These are phyloP conservation scores for Venturia pyrina DNA, from an alignment of 2,329 filamentous ascomycete genomes.

Conservation along the genomic window DNA sequence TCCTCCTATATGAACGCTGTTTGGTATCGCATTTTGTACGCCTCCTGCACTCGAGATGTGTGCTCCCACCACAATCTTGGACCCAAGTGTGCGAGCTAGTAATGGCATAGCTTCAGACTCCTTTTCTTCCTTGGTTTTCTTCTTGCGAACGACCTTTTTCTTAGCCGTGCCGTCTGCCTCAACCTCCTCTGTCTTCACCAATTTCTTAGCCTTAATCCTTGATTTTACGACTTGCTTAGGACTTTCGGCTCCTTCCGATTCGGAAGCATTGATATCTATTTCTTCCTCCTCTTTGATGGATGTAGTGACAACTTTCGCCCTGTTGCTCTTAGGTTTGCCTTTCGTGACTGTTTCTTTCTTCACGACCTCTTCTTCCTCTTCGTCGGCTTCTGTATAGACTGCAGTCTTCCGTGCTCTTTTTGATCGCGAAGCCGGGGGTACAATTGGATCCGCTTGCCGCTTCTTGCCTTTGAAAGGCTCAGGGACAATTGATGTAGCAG, in stretches of 20 bases:
- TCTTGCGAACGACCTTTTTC: slow-evolving; percentile 26
- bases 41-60: slow-evolving; percentile 88
- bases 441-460: background rate
- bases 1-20: slow-evolving; percentile 68
- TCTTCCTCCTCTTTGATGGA: slow-evolving; percentile 7
- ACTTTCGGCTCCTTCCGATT: background rate
- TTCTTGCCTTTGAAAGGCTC: background rate
- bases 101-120: slow-evolving; percentile 52
- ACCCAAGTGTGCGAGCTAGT: slow-evolving; percentile 55
- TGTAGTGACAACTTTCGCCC: background rate
- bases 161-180: slow-evolving; percentile 12
- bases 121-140: slow-evolving; percentile 49
- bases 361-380: background rate
- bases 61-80: slow-evolving; percentile 81
- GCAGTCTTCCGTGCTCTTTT: background rate
- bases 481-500: background rate
- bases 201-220: background rate
- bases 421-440: background rate
- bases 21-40: slow-evolving; percentile 81
- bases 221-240: background rate
- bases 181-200: slow-evolving; percentile 14
- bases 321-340: background rate
- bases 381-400: background rate
- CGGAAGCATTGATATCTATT: background rate
- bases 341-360: background rate